Evolutionary conservation across 306 rosid species (phyloP).

Genomic region (Lathyrus sativus): DNA sequence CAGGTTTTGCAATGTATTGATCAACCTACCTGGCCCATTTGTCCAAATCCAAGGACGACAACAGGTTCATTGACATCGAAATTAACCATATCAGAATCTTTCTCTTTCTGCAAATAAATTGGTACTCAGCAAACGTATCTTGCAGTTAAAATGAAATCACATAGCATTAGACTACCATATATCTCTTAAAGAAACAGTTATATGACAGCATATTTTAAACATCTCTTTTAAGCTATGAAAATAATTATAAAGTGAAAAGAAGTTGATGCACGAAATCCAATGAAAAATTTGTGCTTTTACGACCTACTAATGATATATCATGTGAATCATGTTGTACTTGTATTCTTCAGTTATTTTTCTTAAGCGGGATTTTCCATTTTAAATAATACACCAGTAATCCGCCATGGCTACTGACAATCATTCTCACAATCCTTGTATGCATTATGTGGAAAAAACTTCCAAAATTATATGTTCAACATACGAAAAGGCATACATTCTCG

Average conservation of each 20-base stretch:
- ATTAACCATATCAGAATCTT: constrained; percentile 56
- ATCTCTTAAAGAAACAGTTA: constrained; percentile 18
- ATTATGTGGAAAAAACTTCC: constrained; percentile 21
- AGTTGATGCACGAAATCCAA: constrained; percentile 25
- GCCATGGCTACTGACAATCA: constrained; percentile 7
- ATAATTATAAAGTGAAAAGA: constrained; percentile 23
- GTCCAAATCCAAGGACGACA: constrained; percentile 96
- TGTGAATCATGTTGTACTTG: constrained; percentile 28
- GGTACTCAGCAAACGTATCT: constrained; percentile 39
- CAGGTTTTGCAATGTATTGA: constrained; percentile 37
- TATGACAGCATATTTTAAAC: constrained; percentile 21
- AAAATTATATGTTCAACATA: constrained; percentile 24
- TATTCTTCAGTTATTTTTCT: constrained; percentile 17
- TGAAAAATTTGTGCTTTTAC: constrained; percentile 12
- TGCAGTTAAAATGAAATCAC: constrained; percentile 37
- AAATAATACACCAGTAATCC: constrained; percentile 26
- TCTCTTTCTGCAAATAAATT: constrained; percentile 63
- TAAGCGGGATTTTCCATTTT: constrained; percentile 26
- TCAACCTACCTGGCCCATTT: constrained; percentile 88
- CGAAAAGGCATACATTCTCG: constrained; percentile 55
- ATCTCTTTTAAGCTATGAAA: constrained; percentile 2
- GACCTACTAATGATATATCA: constrained; percentile 20
- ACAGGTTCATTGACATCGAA: constrained; percentile 80
- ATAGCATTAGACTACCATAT: constrained; percentile 17
- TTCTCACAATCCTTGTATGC: constrained; percentile 29